Conservation (phyloP, 805 yeast genomes). For the Schwanniomyces vanrijiae region DNA sequence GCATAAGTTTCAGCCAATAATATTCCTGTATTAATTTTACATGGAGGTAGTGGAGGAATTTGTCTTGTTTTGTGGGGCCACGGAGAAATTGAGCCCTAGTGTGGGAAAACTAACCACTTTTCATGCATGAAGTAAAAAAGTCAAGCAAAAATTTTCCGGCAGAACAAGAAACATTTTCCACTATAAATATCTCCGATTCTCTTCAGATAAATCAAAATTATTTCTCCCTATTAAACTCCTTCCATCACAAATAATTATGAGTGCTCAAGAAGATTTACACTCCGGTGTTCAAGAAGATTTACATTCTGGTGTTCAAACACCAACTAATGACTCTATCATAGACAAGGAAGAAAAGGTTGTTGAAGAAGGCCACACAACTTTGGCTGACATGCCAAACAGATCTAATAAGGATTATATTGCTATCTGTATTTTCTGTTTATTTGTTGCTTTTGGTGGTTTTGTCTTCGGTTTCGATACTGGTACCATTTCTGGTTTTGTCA, state of each 20-base stretch:
- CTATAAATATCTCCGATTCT: neutral
- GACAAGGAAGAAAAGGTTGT: conserved; percentile 17
- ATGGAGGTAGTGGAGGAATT: neutral
- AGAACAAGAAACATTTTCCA: neutral
- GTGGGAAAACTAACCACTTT: neutral
- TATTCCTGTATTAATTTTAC: neutral
- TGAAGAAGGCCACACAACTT: neutral
- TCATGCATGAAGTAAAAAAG: neutral
- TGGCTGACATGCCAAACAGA: conserved; percentile 28
- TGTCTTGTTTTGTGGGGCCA: conserved; percentile 2
- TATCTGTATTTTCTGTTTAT: conserved; percentile 44
- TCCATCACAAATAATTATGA: conserved; percentile 13
- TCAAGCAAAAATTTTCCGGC: conserved; percentile 1
- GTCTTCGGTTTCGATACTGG: conserved; percentile 81
- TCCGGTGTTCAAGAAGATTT: conserved; percentile 30
- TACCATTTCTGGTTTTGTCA: conserved; percentile 70
- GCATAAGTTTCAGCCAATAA: neutral
- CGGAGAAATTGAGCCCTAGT: neutral
- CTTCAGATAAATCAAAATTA: neutral
- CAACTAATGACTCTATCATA: conserved; percentile 25
- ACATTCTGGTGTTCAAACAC: conserved; percentile 32
- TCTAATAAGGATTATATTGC: conserved; percentile 31
- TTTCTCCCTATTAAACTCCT: too few relatives aligned
- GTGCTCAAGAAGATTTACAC: conserved; percentile 20
- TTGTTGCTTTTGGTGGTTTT: conserved; percentile 75